Conservation (phyloP, 352 stramenopile genomes). For the Pythium plurisporium region DNA sequence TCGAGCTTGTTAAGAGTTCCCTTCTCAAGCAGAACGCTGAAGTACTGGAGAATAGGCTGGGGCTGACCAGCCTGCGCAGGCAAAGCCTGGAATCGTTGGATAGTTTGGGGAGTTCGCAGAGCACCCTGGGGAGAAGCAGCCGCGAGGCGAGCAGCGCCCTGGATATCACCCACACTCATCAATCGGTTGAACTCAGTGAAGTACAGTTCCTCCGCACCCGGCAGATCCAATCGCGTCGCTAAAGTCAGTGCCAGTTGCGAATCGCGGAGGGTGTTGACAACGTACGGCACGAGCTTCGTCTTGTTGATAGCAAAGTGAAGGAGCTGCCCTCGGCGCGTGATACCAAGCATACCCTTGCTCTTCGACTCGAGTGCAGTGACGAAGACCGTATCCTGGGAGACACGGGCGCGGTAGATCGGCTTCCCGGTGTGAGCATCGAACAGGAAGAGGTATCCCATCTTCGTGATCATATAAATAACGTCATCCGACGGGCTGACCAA, state of each 20-base stretch:
- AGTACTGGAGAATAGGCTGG: conserved; percentile 99
- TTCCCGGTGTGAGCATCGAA: conserved; percentile 99
- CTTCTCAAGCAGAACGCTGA: conserved; percentile 97
- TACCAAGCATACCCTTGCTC: conserved; percentile 96
- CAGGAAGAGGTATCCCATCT: conserved; percentile 99
- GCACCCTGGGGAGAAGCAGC: conserved; percentile 87
- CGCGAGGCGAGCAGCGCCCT: conserved; percentile 85
- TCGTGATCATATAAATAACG: conserved; percentile 98
- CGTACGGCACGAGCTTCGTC: conserved; percentile 97
- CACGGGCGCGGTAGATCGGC: conserved; percentile 96
- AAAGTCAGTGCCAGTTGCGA: conserved; percentile 95
- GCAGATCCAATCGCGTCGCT: conserved; percentile 94
- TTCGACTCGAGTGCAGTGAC: conserved; percentile 89
- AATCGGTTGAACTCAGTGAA: conserved; percentile 97
- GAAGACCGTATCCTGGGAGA: conserved; percentile 98
- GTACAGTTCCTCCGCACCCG: conserved; percentile 98
- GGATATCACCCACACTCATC: conserved; percentile 76
- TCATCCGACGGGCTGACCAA: conserved; percentile 89
- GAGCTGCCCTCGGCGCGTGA: conserved; percentile 96
- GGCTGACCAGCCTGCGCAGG: conserved; percentile 94
- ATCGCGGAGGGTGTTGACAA: conserved; percentile 97
- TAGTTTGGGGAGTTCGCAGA: conserved; percentile 97
- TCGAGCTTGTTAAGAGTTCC: conserved; percentile 99
- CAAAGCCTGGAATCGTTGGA: conserved; percentile 98
- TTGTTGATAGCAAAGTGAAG: conserved; percentile 98